Conservation (phyloP, 2,329 filamentous ascomycete species). For the Beauveria medogensis region DNA sequence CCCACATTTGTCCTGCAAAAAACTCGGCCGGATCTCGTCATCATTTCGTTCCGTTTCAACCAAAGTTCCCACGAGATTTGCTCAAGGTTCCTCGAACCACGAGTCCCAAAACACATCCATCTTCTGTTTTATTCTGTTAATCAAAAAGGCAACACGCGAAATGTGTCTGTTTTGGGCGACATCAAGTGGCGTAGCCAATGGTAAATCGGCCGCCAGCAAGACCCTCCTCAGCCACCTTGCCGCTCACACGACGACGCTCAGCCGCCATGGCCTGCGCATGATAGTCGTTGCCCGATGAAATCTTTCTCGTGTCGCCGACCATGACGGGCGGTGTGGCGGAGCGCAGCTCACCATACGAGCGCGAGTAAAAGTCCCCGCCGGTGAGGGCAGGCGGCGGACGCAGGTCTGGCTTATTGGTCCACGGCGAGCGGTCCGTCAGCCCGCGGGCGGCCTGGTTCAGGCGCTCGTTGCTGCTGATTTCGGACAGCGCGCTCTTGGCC, state of each 20-base stretch:
- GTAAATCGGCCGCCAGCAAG: conserved; percentile 28
- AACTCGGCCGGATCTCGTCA: not conserved
- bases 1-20: not conserved
- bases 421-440: conserved; percentile 25
- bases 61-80: not conserved
- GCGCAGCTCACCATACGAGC: conserved; percentile 52
- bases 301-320: conserved; percentile 42
- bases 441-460: conserved; percentile 36
- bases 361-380: conserved; percentile 42
- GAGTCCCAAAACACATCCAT: not conserved
- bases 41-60: conserved; percentile 10
- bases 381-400: conserved; percentile 36
- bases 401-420: conserved; percentile 25
- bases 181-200: conserved; percentile 6
- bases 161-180: not conserved
- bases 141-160: not conserved
- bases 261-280: conserved; percentile 27
- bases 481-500: conserved; percentile 29
- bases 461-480: conserved; percentile 38
- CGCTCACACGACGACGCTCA: conserved; percentile 57
- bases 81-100: not conserved
- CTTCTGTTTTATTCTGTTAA: not conserved
- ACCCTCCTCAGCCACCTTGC: conserved; percentile 66
- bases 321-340: conserved; percentile 46
- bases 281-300: conserved; percentile 53